phyloP scores from a whole-genome alignment of 2,329 filamentous ascomycete genomes.

The Phyllosticta paracitricarpa region DNA sequence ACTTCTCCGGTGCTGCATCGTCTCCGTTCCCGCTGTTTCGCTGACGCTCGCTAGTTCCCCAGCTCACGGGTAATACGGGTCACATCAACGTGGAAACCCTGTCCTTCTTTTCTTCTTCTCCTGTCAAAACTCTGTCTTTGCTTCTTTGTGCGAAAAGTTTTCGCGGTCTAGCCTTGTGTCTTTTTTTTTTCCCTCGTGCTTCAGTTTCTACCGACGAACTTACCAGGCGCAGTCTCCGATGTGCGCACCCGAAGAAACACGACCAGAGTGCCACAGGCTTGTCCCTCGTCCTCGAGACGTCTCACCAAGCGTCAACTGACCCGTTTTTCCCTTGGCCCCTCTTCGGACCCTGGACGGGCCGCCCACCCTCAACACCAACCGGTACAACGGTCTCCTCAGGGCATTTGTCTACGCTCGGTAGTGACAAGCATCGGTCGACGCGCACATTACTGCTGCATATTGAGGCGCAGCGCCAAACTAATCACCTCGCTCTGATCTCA shows the following conservation, averaged over 20 bases:
- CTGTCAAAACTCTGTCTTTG: neutral
- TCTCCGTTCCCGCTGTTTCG: neutral
- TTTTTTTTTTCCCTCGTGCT: too few relatives aligned
- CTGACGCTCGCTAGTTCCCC: neutral
- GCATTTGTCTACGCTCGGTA: neutral
- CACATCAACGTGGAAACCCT: neutral
- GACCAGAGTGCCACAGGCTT: neutral
- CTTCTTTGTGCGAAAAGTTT: neutral
- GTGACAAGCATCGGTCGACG: neutral
- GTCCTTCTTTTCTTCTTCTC: neutral
- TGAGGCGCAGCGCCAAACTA: neutral
- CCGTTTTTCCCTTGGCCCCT: neutral
- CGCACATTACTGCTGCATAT: neutral
- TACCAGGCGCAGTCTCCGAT: neutral
- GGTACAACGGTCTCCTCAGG: neutral
- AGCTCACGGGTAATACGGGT: neutral
- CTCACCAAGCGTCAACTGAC: neutral
- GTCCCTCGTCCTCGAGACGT: neutral
- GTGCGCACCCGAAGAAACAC: neutral
- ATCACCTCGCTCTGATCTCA: neutral
- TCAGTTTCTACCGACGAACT: neutral
- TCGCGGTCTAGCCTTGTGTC: neutral
- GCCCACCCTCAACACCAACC: neutral
- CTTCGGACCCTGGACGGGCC: neutral
- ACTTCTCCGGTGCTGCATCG: neutral